Base-by-base conservation (phyloP, 2,329 filamentous ascomycete genomes). In the Chrysosporium keratinophilum region DNA sequence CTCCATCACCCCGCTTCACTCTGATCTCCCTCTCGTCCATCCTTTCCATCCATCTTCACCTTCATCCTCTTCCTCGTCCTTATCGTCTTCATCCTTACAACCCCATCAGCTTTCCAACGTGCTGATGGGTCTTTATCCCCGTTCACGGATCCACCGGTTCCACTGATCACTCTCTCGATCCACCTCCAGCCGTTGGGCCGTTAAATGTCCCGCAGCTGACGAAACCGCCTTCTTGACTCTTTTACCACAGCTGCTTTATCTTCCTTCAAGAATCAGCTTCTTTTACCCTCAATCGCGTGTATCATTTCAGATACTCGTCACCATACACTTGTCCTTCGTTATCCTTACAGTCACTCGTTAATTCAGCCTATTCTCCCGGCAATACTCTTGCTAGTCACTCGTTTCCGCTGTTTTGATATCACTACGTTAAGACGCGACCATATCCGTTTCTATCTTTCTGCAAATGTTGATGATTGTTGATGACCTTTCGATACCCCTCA, bases 91-190 rank as follows among this genome's bases (percentile, higher is more conserved):
- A 2, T 28, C 14, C 44, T 34, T 20, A 15, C 17, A n/a, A 17
- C 31, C 20, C 12, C 23, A 33, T 34, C 23, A 34, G 44, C 14
- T 15, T 15, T 10, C 2, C n/a, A 14, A 12, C 39, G 5, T 39
- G 5, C 11, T 20, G 11, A 40, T 12, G 33, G 14, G 9, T 7
- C 33, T 39, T 7, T 35, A 5, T 33, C 39, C 7, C 35, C 31
- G 15, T 41, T 20, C 15, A 37, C 20, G 15, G 51, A 19, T 43
- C 51, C 51, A 54, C 37, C 23, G 44, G 51, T 48, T 49, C 51
- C 51, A 43, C 51, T 35, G 33, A 31, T 19, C 39, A 19, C 40
- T 28, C 9, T 33, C 20, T 45, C 14, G 23, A 46, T 7, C 50
- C 42, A 20, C 41, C 40, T 11, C 45, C 19, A 11, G 23, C 48